Evolutionary conservation across 495 filamentous ascomycete genomes (phyloP).

Genomic region (Neohortaea acidophila): DNA sequence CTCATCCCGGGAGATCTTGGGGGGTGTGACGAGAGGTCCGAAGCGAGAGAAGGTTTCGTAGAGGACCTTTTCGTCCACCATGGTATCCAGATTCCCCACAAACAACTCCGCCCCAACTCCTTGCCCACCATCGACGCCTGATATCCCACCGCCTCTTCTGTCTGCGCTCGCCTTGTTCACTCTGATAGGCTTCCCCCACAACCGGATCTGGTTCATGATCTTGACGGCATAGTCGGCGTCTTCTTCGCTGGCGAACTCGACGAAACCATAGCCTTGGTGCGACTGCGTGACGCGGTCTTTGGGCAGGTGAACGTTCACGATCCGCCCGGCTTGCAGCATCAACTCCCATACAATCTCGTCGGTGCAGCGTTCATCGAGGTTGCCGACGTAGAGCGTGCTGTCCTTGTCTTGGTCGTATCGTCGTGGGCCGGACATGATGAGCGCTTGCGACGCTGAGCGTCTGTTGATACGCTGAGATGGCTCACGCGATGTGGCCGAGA

Average conservation of each 20-base stretch:
- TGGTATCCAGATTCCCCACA: conserved; percentile 85
- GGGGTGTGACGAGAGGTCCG: conserved; percentile 63
- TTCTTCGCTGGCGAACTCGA: conserved; percentile 91
- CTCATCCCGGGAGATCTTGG: conserved; percentile 91
- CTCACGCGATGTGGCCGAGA: no score
- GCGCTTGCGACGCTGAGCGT: not conserved
- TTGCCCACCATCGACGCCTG: conserved; percentile 33
- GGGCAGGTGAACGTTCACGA: conserved; percentile 93
- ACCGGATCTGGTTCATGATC: conserved; percentile 87
- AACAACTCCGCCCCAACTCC: conserved; percentile 97
- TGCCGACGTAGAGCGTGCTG: conserved; percentile 94
- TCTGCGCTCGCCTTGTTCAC: conserved; percentile 95
- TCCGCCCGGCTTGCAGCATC: conserved; percentile 90
- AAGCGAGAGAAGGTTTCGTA: conserved; percentile 96
- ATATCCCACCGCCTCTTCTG: conserved; percentile 54
- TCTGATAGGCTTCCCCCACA: conserved; percentile 88
- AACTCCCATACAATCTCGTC: conserved; percentile 90
- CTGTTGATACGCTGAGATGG: no score
- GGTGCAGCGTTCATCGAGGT: conserved; percentile 88
- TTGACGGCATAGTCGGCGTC: conserved; percentile 95
- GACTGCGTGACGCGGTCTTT: conserved; percentile 93
- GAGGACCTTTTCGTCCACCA: conserved; percentile 92
- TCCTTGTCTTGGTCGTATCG: conserved; percentile 82
- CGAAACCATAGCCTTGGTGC: conserved; percentile 97
- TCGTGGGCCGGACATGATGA: conserved; percentile 8